phyloP scores from a whole-genome alignment of 2,329 filamentous ascomycete genomes.

The Monilinia aucupariae region DNA sequence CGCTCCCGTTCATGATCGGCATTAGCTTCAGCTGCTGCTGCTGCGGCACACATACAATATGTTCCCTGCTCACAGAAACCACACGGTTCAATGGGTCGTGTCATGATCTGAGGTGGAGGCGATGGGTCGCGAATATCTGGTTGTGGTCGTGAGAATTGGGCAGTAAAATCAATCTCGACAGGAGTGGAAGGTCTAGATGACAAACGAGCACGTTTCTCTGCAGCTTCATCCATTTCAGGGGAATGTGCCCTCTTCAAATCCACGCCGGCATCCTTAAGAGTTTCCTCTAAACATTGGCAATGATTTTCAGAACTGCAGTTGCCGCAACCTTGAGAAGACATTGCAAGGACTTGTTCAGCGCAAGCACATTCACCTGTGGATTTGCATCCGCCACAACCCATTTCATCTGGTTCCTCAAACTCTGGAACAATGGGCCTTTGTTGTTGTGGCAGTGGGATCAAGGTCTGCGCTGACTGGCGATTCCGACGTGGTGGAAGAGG shows the following conservation, averaged over 20 bases:
- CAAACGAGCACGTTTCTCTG: constrained; percentile 53
- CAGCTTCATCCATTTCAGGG: constrained; percentile 21
- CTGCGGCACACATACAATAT: constrained; percentile 70
- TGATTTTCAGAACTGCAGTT: constrained; percentile 57
- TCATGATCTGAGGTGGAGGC: constrained; percentile 24
- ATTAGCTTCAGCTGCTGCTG: constrained; percentile 42
- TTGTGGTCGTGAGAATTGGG: constrained; percentile 46
- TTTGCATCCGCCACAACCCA: constrained; percentile 53
- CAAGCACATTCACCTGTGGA: constrained; percentile 52
- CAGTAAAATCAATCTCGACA: constrained; percentile 70
- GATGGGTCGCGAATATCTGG: constrained; percentile 24
- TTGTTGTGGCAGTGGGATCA: constrained; percentile 22
- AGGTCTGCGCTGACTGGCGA: constrained; percentile 20
- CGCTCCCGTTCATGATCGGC: constrained; percentile 31
- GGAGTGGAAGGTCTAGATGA: constrained; percentile 42
- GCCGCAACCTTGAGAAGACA: constrained; percentile 54
- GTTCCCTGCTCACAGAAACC: constrained; percentile 80
- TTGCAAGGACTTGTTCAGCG: constrained; percentile 52
- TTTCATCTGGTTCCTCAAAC: constrained; percentile 7
- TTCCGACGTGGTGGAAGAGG: constrained; percentile 37
- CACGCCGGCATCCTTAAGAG: constrained; percentile 24
- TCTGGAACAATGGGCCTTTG: constrained; percentile 25
- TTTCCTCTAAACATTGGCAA: constrained; percentile 56
- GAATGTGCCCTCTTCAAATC: constrained; percentile 34
- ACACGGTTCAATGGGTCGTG: constrained; percentile 57